These are phyloP conservation scores for Claviceps monticola DNA, from an alignment of 2,329 filamentous ascomycete genomes.

Conservation along the genomic window DNA sequence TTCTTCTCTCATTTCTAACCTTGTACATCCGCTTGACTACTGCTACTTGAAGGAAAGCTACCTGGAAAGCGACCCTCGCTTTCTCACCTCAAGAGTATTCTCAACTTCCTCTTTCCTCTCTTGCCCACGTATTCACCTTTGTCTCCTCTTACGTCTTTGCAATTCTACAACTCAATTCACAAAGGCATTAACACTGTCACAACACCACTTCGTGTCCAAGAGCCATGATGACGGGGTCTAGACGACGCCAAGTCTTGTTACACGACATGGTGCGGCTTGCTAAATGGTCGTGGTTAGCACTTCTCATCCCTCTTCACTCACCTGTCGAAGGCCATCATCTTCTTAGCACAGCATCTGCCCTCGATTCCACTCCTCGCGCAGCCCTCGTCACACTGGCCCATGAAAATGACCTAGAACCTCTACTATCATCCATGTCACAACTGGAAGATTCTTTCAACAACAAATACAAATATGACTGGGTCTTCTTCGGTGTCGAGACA, in stretches of 20 bases:
- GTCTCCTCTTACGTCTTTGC: not conserved
- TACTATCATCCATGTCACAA: conserved; percentile 40
- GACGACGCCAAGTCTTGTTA: conserved; percentile 1
- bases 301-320: conserved; percentile 2
- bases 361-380: conserved; percentile 16
- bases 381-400: conserved; percentile 19
- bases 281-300: conserved; percentile 4
- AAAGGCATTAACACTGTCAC: not conserved
- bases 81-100: not conserved
- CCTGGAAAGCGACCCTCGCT: not conserved
- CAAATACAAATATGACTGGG: conserved; percentile 77
- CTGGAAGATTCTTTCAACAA: conserved; percentile 48
- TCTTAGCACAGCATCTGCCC: conserved; percentile 4
- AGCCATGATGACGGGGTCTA: conserved; percentile 4
- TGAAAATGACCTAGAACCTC: conserved; percentile 17
- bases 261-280: conserved; percentile 2
- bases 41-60: not conserved
- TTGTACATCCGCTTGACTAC: not conserved
- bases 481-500: conserved; percentile 71
- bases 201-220: conserved; percentile 5
- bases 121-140: not conserved
- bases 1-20: conserved; percentile 1
- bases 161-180: not conserved
- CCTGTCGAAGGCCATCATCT: conserved; percentile 8
- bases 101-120: not conserved